Evolutionary conservation across 345 rosid genomes (phyloP), one percentile per base, ranked within the genome.

Genomic region (Eucalyptus lansdowneana): DNA sequence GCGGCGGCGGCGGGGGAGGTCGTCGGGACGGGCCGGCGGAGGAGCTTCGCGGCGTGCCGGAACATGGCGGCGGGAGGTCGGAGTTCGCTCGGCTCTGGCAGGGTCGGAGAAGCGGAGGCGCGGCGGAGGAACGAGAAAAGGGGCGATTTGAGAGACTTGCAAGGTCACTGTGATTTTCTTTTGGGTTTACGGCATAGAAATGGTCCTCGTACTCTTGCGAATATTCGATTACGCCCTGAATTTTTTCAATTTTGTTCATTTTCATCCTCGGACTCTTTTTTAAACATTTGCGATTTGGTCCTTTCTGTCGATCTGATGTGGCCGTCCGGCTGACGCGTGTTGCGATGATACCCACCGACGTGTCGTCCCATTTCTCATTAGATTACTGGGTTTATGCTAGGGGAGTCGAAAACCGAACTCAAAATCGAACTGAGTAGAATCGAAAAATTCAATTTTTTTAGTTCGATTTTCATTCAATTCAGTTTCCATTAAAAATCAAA

Each of bases 41-140:
- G 88, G 15, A 93, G 81, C 87, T 27, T 65, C 54, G 89, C 21
- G 87, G 91, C 94, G 60, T 90, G 92, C 86, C 92, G 92, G 86
- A 91, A 40, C 95, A 94, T 94, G 62, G 89, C 90, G 86, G 90
- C 40, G 29, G 88, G n/a, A 83, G 40, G 87, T 58, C 17, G 60
- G 60, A 47, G 90, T 47, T 92, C 94, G 95, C 95, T 91, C 94
- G 95, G 94, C 88, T 92, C 88, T 90, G 86, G 93, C 93, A 80
- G 88, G 94, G 94, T 92, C 94, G 94, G 85, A 76, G 85, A 40
- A 76, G 85, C 37, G 8, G 0, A 69, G 19, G 81, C 47, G 22
- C 25, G 7, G 83, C 8, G 24, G 83, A 21, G 6, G 83, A 2
- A 6, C 29, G 12, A 22, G 83, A 1, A 25, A 21, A 21, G 24